These are phyloP conservation scores for Solanum acaule DNA, from an alignment of 257 asterid genomes.

Conservation along the genomic window DNA sequence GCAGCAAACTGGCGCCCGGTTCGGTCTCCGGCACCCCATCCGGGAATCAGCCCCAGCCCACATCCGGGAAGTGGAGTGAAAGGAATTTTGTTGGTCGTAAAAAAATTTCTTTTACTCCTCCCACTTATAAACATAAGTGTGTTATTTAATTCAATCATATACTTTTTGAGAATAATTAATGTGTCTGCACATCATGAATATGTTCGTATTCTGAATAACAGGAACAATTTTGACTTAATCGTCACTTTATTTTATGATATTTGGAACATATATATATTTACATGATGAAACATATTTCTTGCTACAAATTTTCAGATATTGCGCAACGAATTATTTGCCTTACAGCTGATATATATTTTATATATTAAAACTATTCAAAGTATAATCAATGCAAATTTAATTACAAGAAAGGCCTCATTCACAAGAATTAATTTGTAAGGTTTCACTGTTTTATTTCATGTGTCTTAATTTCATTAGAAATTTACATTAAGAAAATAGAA, in stretches of 20 bases:
- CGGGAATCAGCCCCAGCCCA: no score
- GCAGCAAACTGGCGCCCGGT: no score
- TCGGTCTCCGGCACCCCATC: no score
- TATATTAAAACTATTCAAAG: not conserved
- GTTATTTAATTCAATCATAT: not conserved
- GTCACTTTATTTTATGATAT: not conserved
- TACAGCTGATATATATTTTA: no score
- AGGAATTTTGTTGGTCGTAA: not conserved
- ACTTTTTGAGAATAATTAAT: not conserved
- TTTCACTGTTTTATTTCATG: not conserved
- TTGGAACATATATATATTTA: not conserved
- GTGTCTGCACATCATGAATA: not conserved
- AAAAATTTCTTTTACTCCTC: not conserved
- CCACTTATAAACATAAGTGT: no score
- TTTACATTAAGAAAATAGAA: not conserved
- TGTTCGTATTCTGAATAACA: not conserved
- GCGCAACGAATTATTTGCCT: not conserved
- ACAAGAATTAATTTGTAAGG: not conserved
- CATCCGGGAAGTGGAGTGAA: no score
- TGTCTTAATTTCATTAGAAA: not conserved
- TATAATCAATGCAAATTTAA: not conserved
- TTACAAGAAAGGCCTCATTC: not conserved
- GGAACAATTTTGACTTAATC: not conserved
- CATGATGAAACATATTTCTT: not conserved
- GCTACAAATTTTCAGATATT: not conserved